Percentiles rank a stretch among this genome's conserved stretches.
Conservation (phyloP, 2,329 filamentous ascomycete species). For the Aspergillus sp. region DNA sequence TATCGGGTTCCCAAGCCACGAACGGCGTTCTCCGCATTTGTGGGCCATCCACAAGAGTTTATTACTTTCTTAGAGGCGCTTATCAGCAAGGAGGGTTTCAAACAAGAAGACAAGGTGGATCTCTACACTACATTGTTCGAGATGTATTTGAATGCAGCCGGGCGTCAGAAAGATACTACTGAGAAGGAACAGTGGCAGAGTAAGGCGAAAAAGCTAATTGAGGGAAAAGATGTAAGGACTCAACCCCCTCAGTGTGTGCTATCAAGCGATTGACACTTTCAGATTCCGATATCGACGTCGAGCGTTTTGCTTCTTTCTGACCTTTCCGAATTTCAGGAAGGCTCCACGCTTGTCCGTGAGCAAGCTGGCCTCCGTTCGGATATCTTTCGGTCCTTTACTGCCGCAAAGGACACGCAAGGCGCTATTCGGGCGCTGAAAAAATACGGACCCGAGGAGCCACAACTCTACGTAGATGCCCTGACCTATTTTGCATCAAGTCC, state of each 20-base stretch:
- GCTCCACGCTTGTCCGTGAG: slow-evolving; percentile 90
- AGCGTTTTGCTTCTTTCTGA: slow-evolving; percentile 93
- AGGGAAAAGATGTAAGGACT: slow-evolving; percentile 68
- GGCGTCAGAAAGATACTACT: slow-evolving; percentile 67
- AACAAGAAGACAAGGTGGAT: slow-evolving; percentile 76
- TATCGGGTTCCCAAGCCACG: slow-evolving; percentile 84
- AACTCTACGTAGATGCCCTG: slow-evolving; percentile 88
- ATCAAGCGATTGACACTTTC: slow-evolving; percentile 1
- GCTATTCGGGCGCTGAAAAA: slow-evolving; percentile 88
- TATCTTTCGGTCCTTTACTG: slow-evolving; percentile 95
- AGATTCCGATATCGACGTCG: slow-evolving; percentile 85
- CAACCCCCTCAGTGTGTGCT: background rate
- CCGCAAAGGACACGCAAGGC: slow-evolving; percentile 86
- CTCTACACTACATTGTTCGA: slow-evolving; percentile 95
- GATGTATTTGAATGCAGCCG: slow-evolving; percentile 93
- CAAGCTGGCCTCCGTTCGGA: slow-evolving; percentile 90
- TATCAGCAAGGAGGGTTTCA: slow-evolving; percentile 71
- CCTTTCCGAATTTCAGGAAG: slow-evolving; percentile 85
- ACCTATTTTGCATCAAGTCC: slow-evolving; percentile 91
- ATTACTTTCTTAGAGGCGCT: slow-evolving; percentile 91
- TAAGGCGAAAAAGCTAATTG: slow-evolving; percentile 87
- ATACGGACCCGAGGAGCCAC: slow-evolving; percentile 88
- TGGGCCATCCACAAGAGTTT: slow-evolving; percentile 90
- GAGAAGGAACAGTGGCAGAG: slow-evolving; percentile 82
- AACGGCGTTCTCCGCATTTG: slow-evolving; percentile 93